Base-by-base conservation (phyloP, 345 rosid genomes). In the Arabidopsis arenosa region DNA sequence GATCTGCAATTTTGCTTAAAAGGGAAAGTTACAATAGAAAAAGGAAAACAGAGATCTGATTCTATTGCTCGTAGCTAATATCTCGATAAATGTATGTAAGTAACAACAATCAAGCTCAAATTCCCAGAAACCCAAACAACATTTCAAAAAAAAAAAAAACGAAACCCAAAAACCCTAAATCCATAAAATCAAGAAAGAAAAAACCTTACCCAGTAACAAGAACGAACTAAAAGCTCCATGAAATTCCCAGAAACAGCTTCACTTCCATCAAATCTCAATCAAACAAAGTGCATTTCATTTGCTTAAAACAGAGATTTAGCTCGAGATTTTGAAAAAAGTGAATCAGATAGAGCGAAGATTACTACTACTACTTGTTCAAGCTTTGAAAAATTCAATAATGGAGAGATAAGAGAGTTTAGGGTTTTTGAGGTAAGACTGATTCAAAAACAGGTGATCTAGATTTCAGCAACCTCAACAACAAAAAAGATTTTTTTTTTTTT, bases 191-290 rank as follows among this genome's bases (percentile, higher is more conserved):
- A 62, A 47, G 57, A 28, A 49, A 81, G 28, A 26, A 26, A 26
- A 1, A 26, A 26, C 72, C 86, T 84, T 52, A 92, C 98, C 87
- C 84, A 79, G n/a, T n/a, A 70, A 72, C 83, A 43, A 43, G 79
- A 72, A 39, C 64, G 84, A 59, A 64, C 52, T 55, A 78, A 35
- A 72, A 82, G 56, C 96, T 89, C 98, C 98, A 94, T 94, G 87
- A 84, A 84, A 85, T 53, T 77, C 54, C 66, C 40, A 82, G 70
- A 76, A 72, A 61, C 74, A 73, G 75, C 80, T 77, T 70, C 81
- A 83, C 81, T 83, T 80, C 89, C 90, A 87, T 87, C 83, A 86
- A 87, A 83, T 73, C 75, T 63, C 80, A 76, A 60, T 63, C 71
- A 49, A 35, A 70, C 43, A 79, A 73, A 76, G 67, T 66, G 73